A percentile compares a stretch with the other conserved stretches of the same genome.
phyloP scores from a whole-genome alignment of 192 early-diverging fungal species.

The Dissophora globulifera region DNA sequence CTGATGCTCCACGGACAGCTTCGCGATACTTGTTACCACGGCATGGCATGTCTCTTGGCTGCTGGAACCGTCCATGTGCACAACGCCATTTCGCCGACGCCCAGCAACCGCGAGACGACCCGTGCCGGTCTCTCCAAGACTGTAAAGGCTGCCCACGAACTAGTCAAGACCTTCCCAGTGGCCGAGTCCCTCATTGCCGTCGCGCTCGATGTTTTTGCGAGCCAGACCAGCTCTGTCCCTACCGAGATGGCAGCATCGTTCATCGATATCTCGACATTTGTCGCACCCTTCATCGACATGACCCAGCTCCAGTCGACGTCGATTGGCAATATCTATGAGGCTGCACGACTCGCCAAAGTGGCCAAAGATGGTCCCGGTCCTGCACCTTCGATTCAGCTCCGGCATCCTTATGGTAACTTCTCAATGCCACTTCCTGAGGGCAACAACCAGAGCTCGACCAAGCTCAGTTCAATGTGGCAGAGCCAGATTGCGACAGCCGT shows the following conservation, averaged over 20 bases:
- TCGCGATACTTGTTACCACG: slow-evolving; percentile 41
- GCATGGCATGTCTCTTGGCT: slow-evolving; percentile 54
- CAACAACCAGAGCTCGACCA: slow-evolving; percentile 41
- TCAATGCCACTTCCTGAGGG: slow-evolving; percentile 48
- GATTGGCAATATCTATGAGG: slow-evolving; percentile 50
- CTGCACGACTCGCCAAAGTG: slow-evolving; percentile 43
- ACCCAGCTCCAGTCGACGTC: slow-evolving; percentile 43
- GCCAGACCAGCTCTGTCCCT: slow-evolving; percentile 44
- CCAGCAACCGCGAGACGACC: slow-evolving; percentile 49
- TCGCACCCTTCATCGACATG: slow-evolving; percentile 48
- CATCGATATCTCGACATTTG: slow-evolving; percentile 51
- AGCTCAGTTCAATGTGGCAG: slow-evolving; percentile 49
- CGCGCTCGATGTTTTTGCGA: slow-evolving; percentile 47
- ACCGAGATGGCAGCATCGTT: slow-evolving; percentile 53
- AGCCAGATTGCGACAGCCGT: slow-evolving; percentile 48
- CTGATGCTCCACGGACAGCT: slow-evolving; percentile 49
- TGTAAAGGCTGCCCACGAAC: slow-evolving; percentile 48
- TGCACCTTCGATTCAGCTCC: slow-evolving; percentile 49
- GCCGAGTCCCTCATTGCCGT: slow-evolving; percentile 51
- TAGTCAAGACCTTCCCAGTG: slow-evolving; percentile 54
- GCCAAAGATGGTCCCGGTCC: slow-evolving; percentile 52
- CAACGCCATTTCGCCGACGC: slow-evolving; percentile 52
- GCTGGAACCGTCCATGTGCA: slow-evolving; percentile 56
- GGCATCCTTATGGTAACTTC: slow-evolving; percentile 52
- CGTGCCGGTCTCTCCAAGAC: slow-evolving; percentile 52